These are phyloP conservation scores for Caloboletus firmus DNA, from an alignment of 1,284 basidiomycete species.

Conservation along the genomic window DNA sequence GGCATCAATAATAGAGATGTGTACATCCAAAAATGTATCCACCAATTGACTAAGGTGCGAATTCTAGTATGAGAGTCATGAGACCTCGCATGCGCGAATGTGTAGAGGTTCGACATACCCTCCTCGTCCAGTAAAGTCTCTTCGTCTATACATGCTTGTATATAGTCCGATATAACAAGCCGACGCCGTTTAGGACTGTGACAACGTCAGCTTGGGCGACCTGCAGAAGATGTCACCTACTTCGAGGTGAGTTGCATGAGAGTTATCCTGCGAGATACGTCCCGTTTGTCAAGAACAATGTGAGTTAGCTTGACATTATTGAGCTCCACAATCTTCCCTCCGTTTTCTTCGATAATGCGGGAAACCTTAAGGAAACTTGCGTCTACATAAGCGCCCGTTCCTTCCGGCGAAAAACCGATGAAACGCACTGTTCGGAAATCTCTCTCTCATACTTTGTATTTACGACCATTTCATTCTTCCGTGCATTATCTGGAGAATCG, in stretches of 20 bases:
- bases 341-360: constrained; percentile 59
- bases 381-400: neutral
- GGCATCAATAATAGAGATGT: neutral
- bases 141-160: constrained; percentile 77
- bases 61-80: constrained; percentile 16
- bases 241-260: constrained; percentile 70
- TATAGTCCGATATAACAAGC: constrained; percentile 74
- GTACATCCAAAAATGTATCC: neutral
- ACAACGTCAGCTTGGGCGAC: constrained; percentile 4
- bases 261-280: constrained; percentile 66
- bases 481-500: constrained; percentile 76
- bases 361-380: constrained; percentile 58
- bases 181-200: constrained; percentile 73
- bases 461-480: constrained; percentile 56
- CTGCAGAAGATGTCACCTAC: constrained; percentile 39
- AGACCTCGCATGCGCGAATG: neutral
- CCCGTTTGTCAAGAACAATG: constrained; percentile 77
- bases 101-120: constrained; percentile 37
- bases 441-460: constrained; percentile 55
- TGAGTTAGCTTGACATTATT: constrained; percentile 81
- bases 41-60: constrained; percentile 19
- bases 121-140: constrained; percentile 79
- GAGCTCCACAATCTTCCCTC: constrained; percentile 69
- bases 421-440: constrained; percentile 51
- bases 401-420: neutral